Percentiles rank a stretch among this genome's conserved stretches.
phyloP scores from a whole-genome alignment of 371 early-diverging fungal species.

The Circinella minor region DNA sequence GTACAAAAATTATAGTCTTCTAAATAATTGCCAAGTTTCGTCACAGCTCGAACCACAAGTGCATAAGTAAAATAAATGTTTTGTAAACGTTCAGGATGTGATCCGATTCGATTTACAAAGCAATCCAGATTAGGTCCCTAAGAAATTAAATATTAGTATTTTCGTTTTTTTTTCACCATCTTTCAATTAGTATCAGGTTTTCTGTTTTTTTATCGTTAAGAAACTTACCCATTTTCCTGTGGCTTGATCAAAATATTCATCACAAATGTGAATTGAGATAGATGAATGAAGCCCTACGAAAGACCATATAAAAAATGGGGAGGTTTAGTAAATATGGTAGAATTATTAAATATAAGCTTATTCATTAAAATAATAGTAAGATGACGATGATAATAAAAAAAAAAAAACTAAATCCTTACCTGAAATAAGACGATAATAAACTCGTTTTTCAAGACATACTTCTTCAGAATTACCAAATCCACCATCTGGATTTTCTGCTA shows the following conservation, averaged over 20 bases:
- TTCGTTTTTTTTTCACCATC: too few species aligned
- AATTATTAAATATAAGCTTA: neutral
- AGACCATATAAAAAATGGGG: neutral
- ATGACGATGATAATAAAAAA: too few species aligned
- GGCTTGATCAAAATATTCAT: constrained; percentile 85
- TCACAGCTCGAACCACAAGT: constrained; percentile 81
- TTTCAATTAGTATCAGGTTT: too few species aligned
- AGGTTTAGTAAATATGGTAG: neutral
- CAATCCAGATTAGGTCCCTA: constrained; percentile 86
- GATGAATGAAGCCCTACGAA: constrained; percentile 87
- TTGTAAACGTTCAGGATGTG: constrained; percentile 89
- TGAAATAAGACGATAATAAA: constrained; percentile 92
- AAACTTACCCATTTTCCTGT: constrained; percentile 84
- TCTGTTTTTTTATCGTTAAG: neutral
- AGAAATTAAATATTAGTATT: too few species aligned
- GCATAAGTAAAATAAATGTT: constrained; percentile 95
- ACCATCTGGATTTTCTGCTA: constrained; percentile 57
- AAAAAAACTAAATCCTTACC: constrained; percentile 50
- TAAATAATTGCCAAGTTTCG: constrained; percentile 84
- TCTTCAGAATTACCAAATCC: constrained; percentile 40
- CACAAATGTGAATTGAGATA: constrained; percentile 97
- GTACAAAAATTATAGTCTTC: constrained; percentile 73
- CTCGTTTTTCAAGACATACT: constrained; percentile 87
- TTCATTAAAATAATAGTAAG: too few species aligned
- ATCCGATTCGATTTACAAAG: constrained; percentile 85